Percentiles rank a stretch among this genome's conserved stretches.
Evolutionary conservation across 306 rosid genomes (phyloP).

Genomic region (Castanea mollissima): DNA sequence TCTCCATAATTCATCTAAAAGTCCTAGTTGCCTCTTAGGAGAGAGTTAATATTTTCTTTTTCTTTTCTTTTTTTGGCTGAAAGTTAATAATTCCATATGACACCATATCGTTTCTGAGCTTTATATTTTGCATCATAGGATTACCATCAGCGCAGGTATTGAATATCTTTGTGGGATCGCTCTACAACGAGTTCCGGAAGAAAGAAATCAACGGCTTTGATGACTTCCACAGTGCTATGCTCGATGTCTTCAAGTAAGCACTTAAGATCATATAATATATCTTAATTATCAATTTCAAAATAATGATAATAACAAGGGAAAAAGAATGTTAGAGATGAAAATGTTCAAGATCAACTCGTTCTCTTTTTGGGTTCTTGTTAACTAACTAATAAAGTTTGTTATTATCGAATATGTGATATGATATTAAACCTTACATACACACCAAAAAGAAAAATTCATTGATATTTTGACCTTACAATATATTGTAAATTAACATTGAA

Average conservation of each 20-base stretch:
- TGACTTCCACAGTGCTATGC: conserved; percentile 47
- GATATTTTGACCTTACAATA: too few relatives aligned
- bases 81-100: too few relatives aligned
- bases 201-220: conserved; percentile 14
- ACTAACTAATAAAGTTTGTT: too few relatives aligned
- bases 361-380: too few relatives aligned
- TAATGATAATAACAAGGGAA: not conserved
- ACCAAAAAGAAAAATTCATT: too few relatives aligned
- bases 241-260: conserved; percentile 60
- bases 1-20: too few relatives aligned
- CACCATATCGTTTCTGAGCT: not conserved
- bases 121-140: conserved; percentile 33
- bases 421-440: too few relatives aligned
- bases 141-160: conserved; percentile 25
- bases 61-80: not conserved
- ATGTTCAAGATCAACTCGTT: not conserved
- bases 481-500: too few relatives aligned
- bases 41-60: not conserved
- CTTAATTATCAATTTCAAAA: not conserved
- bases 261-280: not conserved
- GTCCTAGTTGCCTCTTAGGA: too few relatives aligned
- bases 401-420: too few relatives aligned
- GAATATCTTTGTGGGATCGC: conserved; percentile 16
- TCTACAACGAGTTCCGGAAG: conserved; percentile 34
- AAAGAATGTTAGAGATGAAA: not conserved